phyloP scores from a whole-genome alignment of 2,329 filamentous ascomycete species.

The Penicillium hordei region DNA sequence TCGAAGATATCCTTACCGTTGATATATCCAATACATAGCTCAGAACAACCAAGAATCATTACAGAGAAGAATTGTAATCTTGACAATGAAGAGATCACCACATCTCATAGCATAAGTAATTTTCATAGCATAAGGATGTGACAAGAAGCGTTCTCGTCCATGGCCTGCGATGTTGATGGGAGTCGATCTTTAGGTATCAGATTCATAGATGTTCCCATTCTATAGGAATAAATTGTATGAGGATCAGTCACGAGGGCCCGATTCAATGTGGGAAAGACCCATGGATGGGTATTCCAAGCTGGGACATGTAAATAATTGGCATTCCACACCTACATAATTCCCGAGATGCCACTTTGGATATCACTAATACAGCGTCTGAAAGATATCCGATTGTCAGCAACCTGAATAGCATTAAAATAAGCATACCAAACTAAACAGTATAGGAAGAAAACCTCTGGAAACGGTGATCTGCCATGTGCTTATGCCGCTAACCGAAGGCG shows the following conservation, averaged over 20 bases:
- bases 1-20: background rate
- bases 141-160: background rate
- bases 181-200: background rate
- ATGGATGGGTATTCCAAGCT: background rate
- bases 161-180: background rate
- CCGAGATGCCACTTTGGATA: too few species aligned
- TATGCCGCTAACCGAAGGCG: slow-evolving; percentile 1
- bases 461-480: background rate
- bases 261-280: background rate
- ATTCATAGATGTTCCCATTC: background rate
- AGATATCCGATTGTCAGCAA: background rate
- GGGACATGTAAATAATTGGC: background rate
- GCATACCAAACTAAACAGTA: background rate
- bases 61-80: background rate
- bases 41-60: background rate
- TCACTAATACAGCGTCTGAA: too few species aligned
- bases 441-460: background rate
- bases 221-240: background rate
- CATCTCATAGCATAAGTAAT: background rate
- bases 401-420: background rate
- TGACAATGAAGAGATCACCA: background rate
- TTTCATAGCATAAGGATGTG: background rate
- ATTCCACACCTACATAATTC: background rate
- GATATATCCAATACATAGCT: background rate
- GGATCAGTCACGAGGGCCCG: background rate